Base-by-base conservation (phyloP, 805 yeast species). In the Vanderwaltozyma yarrowii region DNA sequence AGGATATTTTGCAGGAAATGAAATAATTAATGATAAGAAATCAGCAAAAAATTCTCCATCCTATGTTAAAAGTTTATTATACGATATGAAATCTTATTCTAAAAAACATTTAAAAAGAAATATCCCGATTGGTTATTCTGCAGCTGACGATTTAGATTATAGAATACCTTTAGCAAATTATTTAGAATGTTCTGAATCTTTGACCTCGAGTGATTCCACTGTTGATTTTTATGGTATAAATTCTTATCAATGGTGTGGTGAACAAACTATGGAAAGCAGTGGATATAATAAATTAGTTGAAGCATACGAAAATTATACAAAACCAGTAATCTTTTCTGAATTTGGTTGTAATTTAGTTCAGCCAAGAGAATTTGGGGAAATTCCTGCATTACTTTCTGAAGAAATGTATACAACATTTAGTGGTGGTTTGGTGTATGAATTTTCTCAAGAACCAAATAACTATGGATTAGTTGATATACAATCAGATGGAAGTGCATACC, bases 191-290 rank as follows among this genome's bases (percentile, higher is more conserved):
- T 71, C 76, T 18, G 76, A 74, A 16, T 68, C 67, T 2, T 54
- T 51, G 2, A 60, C 62, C 13, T 61, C 70, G 0, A 46, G 54
- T 3, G 80, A 77, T 36, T 60, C 78, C 2, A 45, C 57, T 24
- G 78, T 80, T 14, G 97, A 89, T 54, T 87, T 89, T 68, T 87
- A 82, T 60, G 98, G 96, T 12, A 74, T 89, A 56, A 89, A 92
- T 67, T 85, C 94, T 37, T 92, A 92, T 62, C 81, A 86, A 44
- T 89, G 97, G 97, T 92, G 97, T 66, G 97, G 97, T 2, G 73
- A 76, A 34, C 95, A 86, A 58, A 81, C 92, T 0, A 78, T 86
- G 56, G 65, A 75, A 42, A 68, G 84, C 2, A 80, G 94, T 49
- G 96, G 96, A 0, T 81, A 78, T 49, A 68, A 72, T 43, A 51